phyloP scores from a whole-genome alignment of 1,284 basidiomycete species.

The Inonotus obliquus region DNA sequence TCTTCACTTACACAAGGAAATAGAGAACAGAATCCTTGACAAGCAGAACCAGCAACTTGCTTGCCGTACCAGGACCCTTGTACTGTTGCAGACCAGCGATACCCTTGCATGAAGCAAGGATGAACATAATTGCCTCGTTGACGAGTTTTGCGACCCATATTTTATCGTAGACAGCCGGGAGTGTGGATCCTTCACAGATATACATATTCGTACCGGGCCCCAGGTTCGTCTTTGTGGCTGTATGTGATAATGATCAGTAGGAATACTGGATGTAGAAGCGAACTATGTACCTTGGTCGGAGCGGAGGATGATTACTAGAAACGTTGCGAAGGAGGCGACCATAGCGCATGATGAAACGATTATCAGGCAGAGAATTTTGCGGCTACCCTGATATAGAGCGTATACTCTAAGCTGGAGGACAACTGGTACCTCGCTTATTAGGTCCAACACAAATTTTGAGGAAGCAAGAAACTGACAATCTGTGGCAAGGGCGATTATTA shows the following conservation, averaged over 20 bases:
- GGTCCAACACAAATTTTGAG: no score
- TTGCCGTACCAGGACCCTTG: background rate
- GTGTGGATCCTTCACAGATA: background rate
- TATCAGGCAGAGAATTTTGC: constrained; percentile 1
- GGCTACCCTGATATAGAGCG: constrained; percentile 6
- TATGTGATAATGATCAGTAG: background rate
- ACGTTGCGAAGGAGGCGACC: background rate
- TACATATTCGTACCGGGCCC: background rate
- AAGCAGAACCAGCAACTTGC: constrained; percentile 4
- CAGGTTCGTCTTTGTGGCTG: background rate
- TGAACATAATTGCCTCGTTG: constrained; percentile 7
- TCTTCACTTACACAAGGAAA: constrained; percentile 11
- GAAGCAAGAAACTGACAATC: no score
- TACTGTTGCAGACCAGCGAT: background rate
- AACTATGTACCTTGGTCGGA: background rate
- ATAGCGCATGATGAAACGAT: background rate
- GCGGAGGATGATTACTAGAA: constrained; percentile 1
- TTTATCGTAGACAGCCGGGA: background rate
- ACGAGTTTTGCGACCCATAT: constrained; percentile 9
- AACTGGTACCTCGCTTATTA: no score
- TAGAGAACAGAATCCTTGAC: constrained; percentile 12
- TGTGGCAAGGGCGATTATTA: no score
- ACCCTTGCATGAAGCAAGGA: constrained; percentile 4
- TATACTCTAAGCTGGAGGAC: constrained; percentile 4
- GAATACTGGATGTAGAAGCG: background rate